Evolutionary conservation across 176 grass and related monocot species (phyloP).

Genomic region (Triticum aestivum): IWGSC_CS_RefSeq_v2.1 NC_057808.1:184562017-184562516

Average conservation of each 20-base stretch:
- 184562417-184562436: background rate
- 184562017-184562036: background rate
- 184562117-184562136: background rate
- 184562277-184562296: background rate
- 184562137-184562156: conserved; percentile 11
- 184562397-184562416: background rate
- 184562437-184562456: background rate
- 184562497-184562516: too few species aligned
- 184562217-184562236: background rate
- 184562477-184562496: too few species aligned
- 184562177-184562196: background rate
- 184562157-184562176: background rate
- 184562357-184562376: background rate
- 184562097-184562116: background rate
- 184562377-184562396: background rate
- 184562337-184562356: background rate
- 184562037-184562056: background rate
- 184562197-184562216: background rate
- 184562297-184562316: background rate
- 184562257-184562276: background rate
- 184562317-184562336: background rate
- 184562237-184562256: too few species aligned
- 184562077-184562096: background rate
- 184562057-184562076: background rate
- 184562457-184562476: background rate